Evolutionary conservation across 1,284 basidiomycete species (phyloP), one percentile per base, ranked within the genome.

Genomic region (Agroathelia rolfsii): DNA sequence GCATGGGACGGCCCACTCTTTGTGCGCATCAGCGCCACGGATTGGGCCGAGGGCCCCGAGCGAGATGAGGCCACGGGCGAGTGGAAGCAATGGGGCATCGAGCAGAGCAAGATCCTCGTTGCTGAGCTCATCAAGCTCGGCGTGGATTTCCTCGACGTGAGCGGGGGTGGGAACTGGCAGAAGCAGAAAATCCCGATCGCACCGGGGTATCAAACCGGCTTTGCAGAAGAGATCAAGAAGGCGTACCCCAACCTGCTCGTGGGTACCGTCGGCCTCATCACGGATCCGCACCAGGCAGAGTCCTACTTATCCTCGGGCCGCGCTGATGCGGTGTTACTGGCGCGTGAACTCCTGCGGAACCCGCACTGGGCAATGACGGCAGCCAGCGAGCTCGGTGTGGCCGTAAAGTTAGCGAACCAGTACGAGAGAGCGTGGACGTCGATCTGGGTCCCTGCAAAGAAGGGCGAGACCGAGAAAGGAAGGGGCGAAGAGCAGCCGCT

Each of bases 31-130:
- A 78, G 74, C 42, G 84, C 79, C 6, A 69, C 66, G 3, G 84
- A 90, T 43, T 88, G 81, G 81, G 73, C 74, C n/a, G 74, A 78
- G 37, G 71, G 73, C 0, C 71, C 74, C 2, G 80, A 83, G 48
- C 63, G 68, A 43, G 62, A 62, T 35, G 60, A 62, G 15, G 56
- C 70, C 15, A n/a, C n/a, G n/a, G 76, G 71, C 12, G 53, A 58
- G 33, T 83, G 72, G 71, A 65, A 59, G 36, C 64, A 71, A 33
- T 87, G 83, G 80, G 85, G 83, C 9, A 62, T 85, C 32, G 77
- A 86, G 52, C 84, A 89, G 55, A 81, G 69, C 46, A 77, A 64
- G 22, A 45, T 75, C 26, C 62, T 76, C 27, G 64, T 66, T 2
- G 64, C 63, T 15, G 65, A 75, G 51, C 51, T 87, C 40, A 50